Conservation (phyloP, 2,329 filamentous ascomycete species). For the Botrytis pseudocinerea region DNA sequence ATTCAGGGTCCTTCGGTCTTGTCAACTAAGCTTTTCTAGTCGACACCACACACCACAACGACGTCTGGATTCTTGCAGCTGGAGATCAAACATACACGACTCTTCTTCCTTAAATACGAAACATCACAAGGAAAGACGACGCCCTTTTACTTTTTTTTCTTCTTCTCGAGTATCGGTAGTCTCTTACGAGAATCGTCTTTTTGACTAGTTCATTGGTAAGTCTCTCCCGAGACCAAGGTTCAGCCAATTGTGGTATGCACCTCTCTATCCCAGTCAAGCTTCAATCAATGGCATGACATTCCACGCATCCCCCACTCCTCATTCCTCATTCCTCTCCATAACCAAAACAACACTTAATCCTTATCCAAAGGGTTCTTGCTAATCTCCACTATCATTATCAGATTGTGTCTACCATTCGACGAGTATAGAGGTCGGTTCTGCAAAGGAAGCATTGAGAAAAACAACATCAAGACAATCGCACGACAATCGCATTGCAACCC, state of each 20-base stretch:
- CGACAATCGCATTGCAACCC: neutral
- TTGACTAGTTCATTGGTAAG: slow-evolving; percentile 4
- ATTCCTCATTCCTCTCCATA: slow-evolving; percentile 10
- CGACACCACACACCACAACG: neutral
- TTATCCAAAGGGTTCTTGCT: slow-evolving; percentile 22
- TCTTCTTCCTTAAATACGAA: neutral
- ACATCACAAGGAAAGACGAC: neutral
- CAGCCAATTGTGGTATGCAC: slow-evolving; percentile 20
- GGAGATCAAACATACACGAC: neutral
- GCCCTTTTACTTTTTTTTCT: neutral
- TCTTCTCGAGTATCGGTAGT: neutral
- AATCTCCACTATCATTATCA: slow-evolving; percentile 20
- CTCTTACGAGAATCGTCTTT: neutral
- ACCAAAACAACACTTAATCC: slow-evolving; percentile 19
- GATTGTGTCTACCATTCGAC: slow-evolving; percentile 8
- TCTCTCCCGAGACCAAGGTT: slow-evolving; percentile 21
- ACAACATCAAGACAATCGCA: slow-evolving; percentile 3
- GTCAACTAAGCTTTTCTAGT: neutral
- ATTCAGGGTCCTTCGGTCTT: slow-evolving; percentile 4
- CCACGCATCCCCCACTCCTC: slow-evolving; percentile 12
- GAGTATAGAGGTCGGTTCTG: neutral
- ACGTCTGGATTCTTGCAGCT: neutral
- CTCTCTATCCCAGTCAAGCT: slow-evolving; percentile 10
- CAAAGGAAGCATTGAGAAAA: neutral
- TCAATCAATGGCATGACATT: slow-evolving; percentile 17